Base-by-base conservation (phyloP, 2,329 filamentous ascomycete genomes). In the Claviceps pazoutovae region DNA sequence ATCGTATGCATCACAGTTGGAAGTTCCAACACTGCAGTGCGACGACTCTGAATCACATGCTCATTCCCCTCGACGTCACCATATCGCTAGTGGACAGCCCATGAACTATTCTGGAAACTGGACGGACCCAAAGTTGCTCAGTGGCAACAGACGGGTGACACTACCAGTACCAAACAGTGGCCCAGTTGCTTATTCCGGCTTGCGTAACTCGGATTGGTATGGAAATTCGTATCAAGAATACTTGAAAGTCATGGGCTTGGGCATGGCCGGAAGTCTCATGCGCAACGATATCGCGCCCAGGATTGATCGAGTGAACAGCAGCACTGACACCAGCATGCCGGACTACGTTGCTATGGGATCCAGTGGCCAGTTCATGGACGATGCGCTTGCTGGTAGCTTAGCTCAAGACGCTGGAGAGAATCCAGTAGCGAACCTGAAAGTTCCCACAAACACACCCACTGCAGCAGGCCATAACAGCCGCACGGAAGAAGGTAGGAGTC, bases 31-130 rank as follows among this genome's bases (percentile, higher is more conserved):
- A 0, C 68, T 69, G 38, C 62, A 65, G 4, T 63, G 68, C 1
- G 73, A 76, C 42, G 71, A 74, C 44, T 66, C 72, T 2, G 76
- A 82, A n/a, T 71, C 72, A 6, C 82, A 86, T 60, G 69, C 76
- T 2, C 82, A 86, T 58, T 84, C 83, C 0, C 82, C 82, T 19
- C 73, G 74, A 21, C 68, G 68, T 43, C 65, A 61, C 19, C 8
- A 34, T n/a, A 51, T 23, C 6, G 45, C 48, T 5, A 14, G 39
- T 3, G 26, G 19, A 2, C 52, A 55, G 30, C n/a, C 42, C 1
- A 49, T 50, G 16, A 51, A 51, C 17, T 17, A 39, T 8, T 43
- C 46, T 8, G 46, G 19, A 16, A 6, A 39, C 19, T 23, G 48
- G 9, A 9, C 36, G 9, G 54, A 52, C 37, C n/a, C 50, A 8